phyloP scores from a whole-genome alignment of 768 basidiomycete genomes.

The Suillus cothurnatus region DNA sequence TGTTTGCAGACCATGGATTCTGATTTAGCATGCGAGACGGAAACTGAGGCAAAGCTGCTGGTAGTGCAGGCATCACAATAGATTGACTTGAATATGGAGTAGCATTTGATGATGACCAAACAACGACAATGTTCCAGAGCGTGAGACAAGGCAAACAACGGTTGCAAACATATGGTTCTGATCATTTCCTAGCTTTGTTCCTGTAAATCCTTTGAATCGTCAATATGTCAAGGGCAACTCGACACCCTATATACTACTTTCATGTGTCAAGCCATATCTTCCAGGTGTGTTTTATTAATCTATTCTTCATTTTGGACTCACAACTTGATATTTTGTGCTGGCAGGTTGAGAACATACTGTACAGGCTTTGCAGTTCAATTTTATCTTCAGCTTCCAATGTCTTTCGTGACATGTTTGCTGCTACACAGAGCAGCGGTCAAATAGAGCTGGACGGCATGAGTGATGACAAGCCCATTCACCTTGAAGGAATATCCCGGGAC shows the following conservation, averaged over 20 bases:
- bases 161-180: too few species aligned
- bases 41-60: neutral
- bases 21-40: neutral
- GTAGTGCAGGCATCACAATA: neutral
- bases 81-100: constrained; percentile 9
- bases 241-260: neutral
- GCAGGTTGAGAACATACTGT: neutral
- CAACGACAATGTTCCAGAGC: too few species aligned
- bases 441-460: neutral
- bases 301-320: neutral
- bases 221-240: neutral
- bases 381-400: neutral
- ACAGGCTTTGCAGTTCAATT: neutral
- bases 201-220: neutral
- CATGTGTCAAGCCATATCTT: neutral
- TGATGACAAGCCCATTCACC: neutral
- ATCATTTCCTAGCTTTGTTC: too few species aligned
- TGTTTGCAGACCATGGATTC: neutral
- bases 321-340: neutral
- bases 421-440: neutral
- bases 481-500: neutral
- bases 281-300: neutral
- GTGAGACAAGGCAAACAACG: too few species aligned
- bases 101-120: too few species aligned
- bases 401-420: neutral